phyloP scores from a whole-genome alignment of 805 yeast genomes.

The Trichomonascus vanleenenianus region DNA sequence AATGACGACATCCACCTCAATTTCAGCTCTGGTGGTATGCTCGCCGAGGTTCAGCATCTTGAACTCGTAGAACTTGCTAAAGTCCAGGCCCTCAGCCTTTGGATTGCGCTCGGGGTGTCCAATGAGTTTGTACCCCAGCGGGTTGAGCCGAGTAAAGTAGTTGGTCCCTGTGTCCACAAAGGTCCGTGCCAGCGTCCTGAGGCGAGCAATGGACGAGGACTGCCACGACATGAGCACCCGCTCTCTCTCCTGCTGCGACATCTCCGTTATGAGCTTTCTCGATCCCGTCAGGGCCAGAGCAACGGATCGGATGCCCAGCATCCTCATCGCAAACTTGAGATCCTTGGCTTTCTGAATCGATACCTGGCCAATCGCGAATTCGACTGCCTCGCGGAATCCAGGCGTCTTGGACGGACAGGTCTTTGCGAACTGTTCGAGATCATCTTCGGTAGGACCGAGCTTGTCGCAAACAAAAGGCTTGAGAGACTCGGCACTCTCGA shows the following conservation, averaged over 20 bases:
- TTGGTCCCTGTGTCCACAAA: conserved; percentile 17
- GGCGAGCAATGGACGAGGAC: conserved; percentile 32
- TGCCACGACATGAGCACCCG: conserved; percentile 34
- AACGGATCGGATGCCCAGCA: conserved; percentile 18
- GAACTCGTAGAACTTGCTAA: conserved; percentile 23
- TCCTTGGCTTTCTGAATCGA: conserved; percentile 2
- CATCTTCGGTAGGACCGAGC: conserved; percentile 1
- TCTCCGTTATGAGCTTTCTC: conserved; percentile 18
- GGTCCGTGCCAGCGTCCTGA: conserved; percentile 26
- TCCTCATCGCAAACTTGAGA: conserved; percentile 14
- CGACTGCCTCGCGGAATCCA: conserved; percentile 5
- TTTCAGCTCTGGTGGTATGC: conserved; percentile 9
- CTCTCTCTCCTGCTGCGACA: conserved; percentile 27
- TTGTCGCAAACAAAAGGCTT: conserved; percentile 4
- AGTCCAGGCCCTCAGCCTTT: conserved; percentile 24
- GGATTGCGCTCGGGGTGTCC: conserved; percentile 30
- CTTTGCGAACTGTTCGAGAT: conserved; percentile 9
- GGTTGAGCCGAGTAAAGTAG: conserved; percentile 26
- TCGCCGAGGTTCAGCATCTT: conserved; percentile 23
- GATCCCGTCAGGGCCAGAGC: conserved; percentile 21
- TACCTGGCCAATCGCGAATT: background rate
- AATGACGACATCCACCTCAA: conserved; percentile 25
- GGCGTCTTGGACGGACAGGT: conserved; percentile 9
- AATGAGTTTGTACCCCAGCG: conserved; percentile 31
- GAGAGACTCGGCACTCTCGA: conserved; percentile 8